A percentile compares a stretch with the other conserved stretches of the same genome.
Conservation (phyloP, 768 basidiomycete species). For the Mycena indigotica region DNA sequence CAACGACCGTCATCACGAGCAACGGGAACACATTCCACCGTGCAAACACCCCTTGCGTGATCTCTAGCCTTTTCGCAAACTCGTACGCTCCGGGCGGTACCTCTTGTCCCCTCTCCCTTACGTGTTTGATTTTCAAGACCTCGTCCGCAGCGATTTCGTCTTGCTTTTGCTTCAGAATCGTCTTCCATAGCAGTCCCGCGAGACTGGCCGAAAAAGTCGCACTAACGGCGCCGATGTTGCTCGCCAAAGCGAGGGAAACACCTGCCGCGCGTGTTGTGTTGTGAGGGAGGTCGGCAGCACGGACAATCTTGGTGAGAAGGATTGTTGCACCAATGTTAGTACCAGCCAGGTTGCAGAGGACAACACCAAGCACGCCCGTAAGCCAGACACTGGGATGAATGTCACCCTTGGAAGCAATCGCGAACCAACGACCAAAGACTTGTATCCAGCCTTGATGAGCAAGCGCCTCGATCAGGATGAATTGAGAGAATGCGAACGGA, state of each 20-base stretch:
- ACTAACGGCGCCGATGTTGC: constrained; percentile 88
- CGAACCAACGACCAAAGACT: constrained; percentile 73
- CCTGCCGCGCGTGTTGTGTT: constrained; percentile 55
- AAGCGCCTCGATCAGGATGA: constrained; percentile 88
- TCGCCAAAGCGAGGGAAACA: constrained; percentile 78
- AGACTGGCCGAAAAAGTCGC: constrained; percentile 81
- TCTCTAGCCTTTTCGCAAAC: constrained; percentile 29
- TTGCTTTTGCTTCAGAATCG: constrained; percentile 57
- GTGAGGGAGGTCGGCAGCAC: constrained; percentile 44
- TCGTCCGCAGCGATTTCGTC: constrained; percentile 23
- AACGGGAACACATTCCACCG: constrained; percentile 51
- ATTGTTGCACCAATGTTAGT: constrained; percentile 94
- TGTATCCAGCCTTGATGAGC: constrained; percentile 84
- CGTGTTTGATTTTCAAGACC: constrained; percentile 1
- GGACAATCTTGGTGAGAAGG: constrained; percentile 81
- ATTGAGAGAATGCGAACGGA: constrained; percentile 92
- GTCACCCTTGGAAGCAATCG: constrained; percentile 42
- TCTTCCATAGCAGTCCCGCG: constrained; percentile 66
- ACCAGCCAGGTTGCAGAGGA: constrained; percentile 80
- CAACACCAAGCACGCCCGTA: constrained; percentile 69
- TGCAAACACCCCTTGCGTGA: constrained; percentile 53
- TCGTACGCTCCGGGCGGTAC: constrained; percentile 1
- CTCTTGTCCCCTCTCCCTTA: not conserved
- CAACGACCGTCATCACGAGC: constrained; percentile 47
- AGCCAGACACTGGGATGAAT: constrained; percentile 61